phyloP scores from a whole-genome alignment of 2,329 filamentous ascomycete species.

The Gaeumannomyces sp. region DNA sequence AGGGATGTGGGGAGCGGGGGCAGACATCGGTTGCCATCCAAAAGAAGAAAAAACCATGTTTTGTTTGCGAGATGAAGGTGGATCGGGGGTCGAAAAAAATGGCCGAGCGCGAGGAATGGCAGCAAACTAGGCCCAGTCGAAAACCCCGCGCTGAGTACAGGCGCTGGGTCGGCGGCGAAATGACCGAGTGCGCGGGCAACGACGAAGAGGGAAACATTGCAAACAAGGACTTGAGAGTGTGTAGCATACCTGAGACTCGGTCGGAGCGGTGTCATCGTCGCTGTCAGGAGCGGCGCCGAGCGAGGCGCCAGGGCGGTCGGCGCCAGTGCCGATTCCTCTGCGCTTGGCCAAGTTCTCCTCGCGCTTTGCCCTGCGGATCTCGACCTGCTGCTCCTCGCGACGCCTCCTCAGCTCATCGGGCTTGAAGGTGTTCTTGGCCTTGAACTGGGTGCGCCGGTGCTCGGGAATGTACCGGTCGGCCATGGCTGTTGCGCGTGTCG shows the following conservation, averaged over 20 bases:
- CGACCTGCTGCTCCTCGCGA: slow-evolving; percentile 97
- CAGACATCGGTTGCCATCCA: neutral
- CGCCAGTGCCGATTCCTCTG: slow-evolving; percentile 81
- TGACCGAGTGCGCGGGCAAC: slow-evolving; percentile 4
- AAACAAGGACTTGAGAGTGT: slow-evolving; percentile 14
- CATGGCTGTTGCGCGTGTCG: slow-evolving; percentile 59
- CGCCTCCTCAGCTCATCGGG: slow-evolving; percentile 96
- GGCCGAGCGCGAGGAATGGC: neutral
- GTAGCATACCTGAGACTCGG: slow-evolving; percentile 81
- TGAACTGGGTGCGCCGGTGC: slow-evolving; percentile 98
- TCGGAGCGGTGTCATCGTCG: slow-evolving; percentile 92
- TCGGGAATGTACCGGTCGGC: slow-evolving; percentile 99
- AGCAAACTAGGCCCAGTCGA: neutral
- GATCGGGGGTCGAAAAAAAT: neutral
- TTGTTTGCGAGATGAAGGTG: neutral
- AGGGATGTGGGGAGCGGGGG: neutral
- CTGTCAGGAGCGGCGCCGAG: slow-evolving; percentile 89
- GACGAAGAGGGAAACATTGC: slow-evolving; percentile 9
- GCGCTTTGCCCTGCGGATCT: slow-evolving; percentile 97
- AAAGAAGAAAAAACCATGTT: neutral
- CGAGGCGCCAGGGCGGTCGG: slow-evolving; percentile 72
- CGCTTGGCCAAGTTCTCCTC: slow-evolving; percentile 99
- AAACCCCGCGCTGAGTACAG: neutral
- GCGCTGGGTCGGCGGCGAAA: neutral
- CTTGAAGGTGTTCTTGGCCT: slow-evolving; percentile 99